A percentile compares a stretch with the other conserved stretches of the same genome.
Evolutionary conservation across 768 basidiomycete genomes (phyloP).

Genomic region (Strobilomyces dryophilus): DNA sequence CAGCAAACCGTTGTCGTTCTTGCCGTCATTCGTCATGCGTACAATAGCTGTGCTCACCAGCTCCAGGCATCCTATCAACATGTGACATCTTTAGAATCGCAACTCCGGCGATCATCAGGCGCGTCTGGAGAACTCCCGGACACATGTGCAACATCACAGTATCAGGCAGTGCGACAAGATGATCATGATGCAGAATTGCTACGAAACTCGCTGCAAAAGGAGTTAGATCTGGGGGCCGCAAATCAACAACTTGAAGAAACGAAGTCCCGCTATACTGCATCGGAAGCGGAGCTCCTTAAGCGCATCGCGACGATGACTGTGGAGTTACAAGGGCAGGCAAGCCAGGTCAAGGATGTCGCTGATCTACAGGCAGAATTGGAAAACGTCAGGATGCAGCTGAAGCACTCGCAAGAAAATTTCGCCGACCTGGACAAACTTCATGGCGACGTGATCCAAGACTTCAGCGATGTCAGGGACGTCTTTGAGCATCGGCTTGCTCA

Average conservation of each 20-base stretch:
- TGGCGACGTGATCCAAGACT: constrained; percentile 22
- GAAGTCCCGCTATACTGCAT: constrained; percentile 32
- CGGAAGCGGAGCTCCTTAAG: constrained; percentile 29
- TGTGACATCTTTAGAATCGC: constrained; percentile 15
- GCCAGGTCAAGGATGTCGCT: constrained; percentile 16
- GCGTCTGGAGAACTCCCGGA: background rate
- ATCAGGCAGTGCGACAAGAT: background rate
- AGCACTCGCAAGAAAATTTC: constrained; percentile 20
- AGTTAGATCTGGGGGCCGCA: constrained; percentile 33
- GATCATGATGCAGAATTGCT: constrained; percentile 33
- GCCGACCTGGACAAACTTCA: constrained; percentile 26
- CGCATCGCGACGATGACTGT: constrained; percentile 23
- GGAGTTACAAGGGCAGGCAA: constrained; percentile 9
- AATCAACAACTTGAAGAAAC: constrained; percentile 31
- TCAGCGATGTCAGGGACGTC: constrained; percentile 21
- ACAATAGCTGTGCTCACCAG: constrained; percentile 12
- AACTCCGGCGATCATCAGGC: constrained; percentile 10
- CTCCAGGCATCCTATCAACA: constrained; percentile 8
- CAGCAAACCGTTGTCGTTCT: constrained; percentile 22
- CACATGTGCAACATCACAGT: background rate
- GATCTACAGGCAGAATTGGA: constrained; percentile 25
- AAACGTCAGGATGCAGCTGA: constrained; percentile 19
- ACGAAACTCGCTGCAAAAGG: constrained; percentile 34
- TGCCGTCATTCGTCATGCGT: constrained; percentile 18
- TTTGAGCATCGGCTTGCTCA: constrained; percentile 30